Evolutionary conservation across 345 rosid species (phyloP), one percentile per base, ranked within the genome.

Genomic region (Trapa incisa): DNA sequence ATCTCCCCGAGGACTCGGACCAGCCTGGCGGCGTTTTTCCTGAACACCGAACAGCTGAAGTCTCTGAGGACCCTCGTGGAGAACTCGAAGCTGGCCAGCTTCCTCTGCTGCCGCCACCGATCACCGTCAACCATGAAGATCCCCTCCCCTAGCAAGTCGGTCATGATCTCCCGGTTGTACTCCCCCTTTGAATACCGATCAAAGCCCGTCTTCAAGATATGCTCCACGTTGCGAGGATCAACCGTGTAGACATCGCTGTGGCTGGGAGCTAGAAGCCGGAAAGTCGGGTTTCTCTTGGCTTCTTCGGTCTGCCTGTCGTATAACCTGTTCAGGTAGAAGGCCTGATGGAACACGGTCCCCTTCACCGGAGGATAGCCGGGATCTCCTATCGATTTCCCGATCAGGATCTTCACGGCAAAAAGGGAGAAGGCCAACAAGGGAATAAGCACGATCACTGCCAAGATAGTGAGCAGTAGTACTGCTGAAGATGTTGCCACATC

Each of bases 101-200:
- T 92, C 70, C 98, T 80, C 75, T 92, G 98, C 36, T 86, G 88
- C 76, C 70, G 75, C 98, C 96, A 92, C 71, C 80, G 86, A 2
- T 85, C 91, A 29, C 96, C 96, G 70, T 92, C 88, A 43, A 77
- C 95, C 15, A 72, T 74, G 22, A 87, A 87, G 1, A 92, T 87
- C n/a, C 98, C 98, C n/a, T 84, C 75, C 32, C 98, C 96, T 7
- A 89, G 67, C 66, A 92, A 75, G 66, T 89, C 91, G 0, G 16
- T 61, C 0, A 75, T 5, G 6, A 83, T 71, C 29, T 73, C 75
- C 2, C 70, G 68, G 61, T 70, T 65, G 14, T 9, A 15, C 9
- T 35, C 47, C 2, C 98, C 96, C 67, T 87, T 92, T 1, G 69
- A 66, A 52, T 85, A 87, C 37, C 61, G 73, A 9, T 81, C 82